phyloP scores from a whole-genome alignment of 768 basidiomycete genomes.

The Floccularia luteovirens region DNA sequence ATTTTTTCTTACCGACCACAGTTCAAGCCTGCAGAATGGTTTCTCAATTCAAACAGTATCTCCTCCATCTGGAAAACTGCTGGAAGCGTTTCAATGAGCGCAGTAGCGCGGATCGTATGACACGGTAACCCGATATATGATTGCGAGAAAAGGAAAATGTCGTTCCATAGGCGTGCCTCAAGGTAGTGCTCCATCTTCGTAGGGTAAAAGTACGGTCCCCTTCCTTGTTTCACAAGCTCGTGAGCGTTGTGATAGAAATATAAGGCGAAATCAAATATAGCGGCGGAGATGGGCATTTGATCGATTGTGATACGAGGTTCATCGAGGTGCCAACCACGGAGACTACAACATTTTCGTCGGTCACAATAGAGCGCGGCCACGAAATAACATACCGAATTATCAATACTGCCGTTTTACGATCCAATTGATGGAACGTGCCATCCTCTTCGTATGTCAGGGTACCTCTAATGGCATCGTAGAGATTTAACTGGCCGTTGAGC shows the following conservation, averaged over 20 bases:
- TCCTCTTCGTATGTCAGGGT: conserved; percentile 83
- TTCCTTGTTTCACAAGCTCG: conserved; percentile 81
- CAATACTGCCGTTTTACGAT: conserved; percentile 79
- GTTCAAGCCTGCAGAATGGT: conserved; percentile 93
- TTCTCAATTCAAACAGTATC: conserved; percentile 92
- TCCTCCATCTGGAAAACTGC: conserved; percentile 99
- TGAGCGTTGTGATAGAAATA: conserved; percentile 97
- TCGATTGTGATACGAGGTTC: conserved; percentile 90
- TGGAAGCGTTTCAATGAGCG: conserved; percentile 93
- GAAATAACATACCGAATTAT: conserved; percentile 70
- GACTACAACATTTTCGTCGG: conserved; percentile 36
- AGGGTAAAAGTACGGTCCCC: conserved; percentile 94
- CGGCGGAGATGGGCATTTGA: conserved; percentile 83
- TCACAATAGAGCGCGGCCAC: background rate
- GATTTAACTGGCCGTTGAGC: conserved; percentile 89
- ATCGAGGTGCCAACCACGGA: conserved; percentile 97
- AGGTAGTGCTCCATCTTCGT: conserved; percentile 99
- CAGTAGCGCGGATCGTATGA: conserved; percentile 87
- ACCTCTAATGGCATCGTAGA: conserved; percentile 83
- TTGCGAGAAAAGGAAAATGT: conserved; percentile 92
- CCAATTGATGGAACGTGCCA: conserved; percentile 90
- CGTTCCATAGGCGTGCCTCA: conserved; percentile 96
- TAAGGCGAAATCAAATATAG: conserved; percentile 93
- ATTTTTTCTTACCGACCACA: conserved; percentile 68
- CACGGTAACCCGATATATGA: conserved; percentile 82